Evolutionary conservation across 768 basidiomycete species (phyloP).

Genomic region (Phylloporus scabripes): DNA sequence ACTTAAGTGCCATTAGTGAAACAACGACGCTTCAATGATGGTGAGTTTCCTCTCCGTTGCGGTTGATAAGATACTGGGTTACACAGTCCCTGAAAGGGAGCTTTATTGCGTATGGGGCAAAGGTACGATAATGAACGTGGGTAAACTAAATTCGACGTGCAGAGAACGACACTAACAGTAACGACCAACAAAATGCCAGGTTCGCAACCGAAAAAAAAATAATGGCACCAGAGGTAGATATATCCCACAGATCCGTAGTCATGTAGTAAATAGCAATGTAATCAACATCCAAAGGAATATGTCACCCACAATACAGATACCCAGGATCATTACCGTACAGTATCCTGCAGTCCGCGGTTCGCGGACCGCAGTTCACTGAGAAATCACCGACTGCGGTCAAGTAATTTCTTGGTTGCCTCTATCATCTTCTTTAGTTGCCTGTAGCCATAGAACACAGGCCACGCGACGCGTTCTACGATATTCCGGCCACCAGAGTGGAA

Average conservation of each 20-base stretch:
- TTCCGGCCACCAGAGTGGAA: conserved; percentile 12
- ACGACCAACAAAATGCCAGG: too few relatives aligned
- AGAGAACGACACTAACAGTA: too few relatives aligned
- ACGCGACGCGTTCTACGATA: conserved; percentile 12
- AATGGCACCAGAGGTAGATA: neutral
- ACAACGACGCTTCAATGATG: neutral
- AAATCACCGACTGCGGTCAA: neutral
- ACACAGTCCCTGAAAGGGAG: too few relatives aligned
- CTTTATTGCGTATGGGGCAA: too few relatives aligned
- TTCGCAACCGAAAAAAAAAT: neutral
- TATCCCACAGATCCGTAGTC: neutral
- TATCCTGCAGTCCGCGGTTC: neutral
- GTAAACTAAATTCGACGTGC: too few relatives aligned
- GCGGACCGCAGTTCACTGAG: neutral
- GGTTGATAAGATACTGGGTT: neutral
- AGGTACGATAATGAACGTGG: too few relatives aligned
- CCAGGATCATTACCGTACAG: neutral
- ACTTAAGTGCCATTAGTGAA: too few relatives aligned
- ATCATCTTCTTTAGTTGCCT: neutral
- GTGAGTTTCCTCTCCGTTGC: neutral
- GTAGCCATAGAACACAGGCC: conserved; percentile 16
- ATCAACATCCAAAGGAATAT: neutral
- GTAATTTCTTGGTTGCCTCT: neutral
- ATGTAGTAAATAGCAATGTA: neutral
- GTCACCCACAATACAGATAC: neutral